Percentiles rank a stretch among this genome's conserved stretches.
These are phyloP conservation scores for Cyclostephanos invisitatus DNA, from an alignment of 108 stramenopile genomes.

Conservation along the genomic window DNA sequence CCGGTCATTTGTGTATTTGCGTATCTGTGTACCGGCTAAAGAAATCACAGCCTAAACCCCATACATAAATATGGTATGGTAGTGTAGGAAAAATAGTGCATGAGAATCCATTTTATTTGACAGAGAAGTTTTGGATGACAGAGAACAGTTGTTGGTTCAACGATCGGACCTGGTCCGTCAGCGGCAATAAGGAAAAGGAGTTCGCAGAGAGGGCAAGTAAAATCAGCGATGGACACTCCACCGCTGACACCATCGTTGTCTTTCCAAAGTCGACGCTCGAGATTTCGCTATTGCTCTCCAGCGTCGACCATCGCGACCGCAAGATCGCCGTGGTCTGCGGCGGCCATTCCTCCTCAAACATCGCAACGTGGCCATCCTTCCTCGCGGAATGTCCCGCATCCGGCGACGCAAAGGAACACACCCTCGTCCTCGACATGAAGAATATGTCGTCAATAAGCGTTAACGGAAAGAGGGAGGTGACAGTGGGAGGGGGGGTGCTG, in stretches of 20 bases:
- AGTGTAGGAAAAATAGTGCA: too few species aligned
- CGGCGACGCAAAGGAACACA: neutral
- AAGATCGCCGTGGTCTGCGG: constrained; percentile 28
- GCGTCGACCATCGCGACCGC: constrained; percentile 11
- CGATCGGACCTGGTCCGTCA: constrained; percentile 23
- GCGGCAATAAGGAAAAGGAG: constrained; percentile 24
- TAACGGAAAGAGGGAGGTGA: constrained; percentile 14
- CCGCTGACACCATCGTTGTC: neutral
- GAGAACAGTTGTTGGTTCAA: constrained; percentile 11
- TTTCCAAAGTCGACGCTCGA: constrained; percentile 23
- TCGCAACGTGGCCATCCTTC: constrained; percentile 11
- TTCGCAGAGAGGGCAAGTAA: neutral
- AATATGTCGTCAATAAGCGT: constrained; percentile 18
- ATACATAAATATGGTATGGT: too few species aligned
- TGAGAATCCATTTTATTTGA: too few species aligned
- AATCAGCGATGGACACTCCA: neutral
- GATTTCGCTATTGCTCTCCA: constrained; percentile 4
- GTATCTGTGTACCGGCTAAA: too few species aligned
- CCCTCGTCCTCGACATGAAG: constrained; percentile 29
- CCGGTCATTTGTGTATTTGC: too few species aligned
- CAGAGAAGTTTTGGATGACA: too few species aligned
- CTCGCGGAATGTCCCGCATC: neutral
- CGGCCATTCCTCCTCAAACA: constrained; percentile 33
- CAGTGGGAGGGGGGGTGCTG: constrained; percentile 23
- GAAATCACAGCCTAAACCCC: too few species aligned